phyloP scores from a whole-genome alignment of 257 asterid genomes.

The Osmanthus fragrans region DNA sequence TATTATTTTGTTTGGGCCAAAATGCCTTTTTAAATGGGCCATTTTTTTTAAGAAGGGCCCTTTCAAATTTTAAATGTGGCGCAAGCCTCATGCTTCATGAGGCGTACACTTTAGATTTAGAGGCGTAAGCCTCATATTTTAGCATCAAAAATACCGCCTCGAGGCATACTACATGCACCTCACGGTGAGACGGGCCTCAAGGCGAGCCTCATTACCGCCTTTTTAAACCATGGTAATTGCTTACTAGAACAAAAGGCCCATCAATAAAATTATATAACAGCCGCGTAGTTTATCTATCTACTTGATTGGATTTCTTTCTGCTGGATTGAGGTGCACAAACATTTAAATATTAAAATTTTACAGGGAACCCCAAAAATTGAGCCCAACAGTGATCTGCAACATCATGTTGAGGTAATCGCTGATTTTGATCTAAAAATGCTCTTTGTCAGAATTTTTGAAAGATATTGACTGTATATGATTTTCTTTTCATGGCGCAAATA shows the following conservation, averaged over 20 bases:
- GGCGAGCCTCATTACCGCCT: too few species aligned
- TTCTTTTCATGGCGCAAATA: slow-evolving; percentile 26
- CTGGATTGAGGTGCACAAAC: slow-evolving; percentile 15
- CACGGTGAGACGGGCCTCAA: too few species aligned
- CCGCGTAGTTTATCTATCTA: slow-evolving; percentile 3
- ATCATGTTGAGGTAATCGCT: slow-evolving; percentile 77
- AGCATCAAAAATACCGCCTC: too few species aligned
- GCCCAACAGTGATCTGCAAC: slow-evolving; percentile 89
- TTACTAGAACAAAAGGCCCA: neutral
- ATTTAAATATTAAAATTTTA: slow-evolving; percentile 13
- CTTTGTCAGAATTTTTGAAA: neutral
- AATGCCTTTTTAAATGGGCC: too few species aligned
- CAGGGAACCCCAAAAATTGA: slow-evolving; percentile 95
- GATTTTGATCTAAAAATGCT: slow-evolving; percentile 12
- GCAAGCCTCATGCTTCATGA: too few species aligned
- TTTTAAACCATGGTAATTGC: too few species aligned
- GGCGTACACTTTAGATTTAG: too few species aligned
- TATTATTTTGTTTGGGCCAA: too few species aligned
- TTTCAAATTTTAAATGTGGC: too few species aligned
- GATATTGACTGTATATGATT: slow-evolving; percentile 24
- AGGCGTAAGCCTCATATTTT: too few species aligned
- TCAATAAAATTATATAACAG: slow-evolving; percentile 6
- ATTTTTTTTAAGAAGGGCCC: too few species aligned
- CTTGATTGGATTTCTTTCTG: slow-evolving; percentile 3
- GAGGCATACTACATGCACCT: too few species aligned